Conservation (phyloP, 805 yeast genomes). For the Diddensiella transvaalensis region DNA sequence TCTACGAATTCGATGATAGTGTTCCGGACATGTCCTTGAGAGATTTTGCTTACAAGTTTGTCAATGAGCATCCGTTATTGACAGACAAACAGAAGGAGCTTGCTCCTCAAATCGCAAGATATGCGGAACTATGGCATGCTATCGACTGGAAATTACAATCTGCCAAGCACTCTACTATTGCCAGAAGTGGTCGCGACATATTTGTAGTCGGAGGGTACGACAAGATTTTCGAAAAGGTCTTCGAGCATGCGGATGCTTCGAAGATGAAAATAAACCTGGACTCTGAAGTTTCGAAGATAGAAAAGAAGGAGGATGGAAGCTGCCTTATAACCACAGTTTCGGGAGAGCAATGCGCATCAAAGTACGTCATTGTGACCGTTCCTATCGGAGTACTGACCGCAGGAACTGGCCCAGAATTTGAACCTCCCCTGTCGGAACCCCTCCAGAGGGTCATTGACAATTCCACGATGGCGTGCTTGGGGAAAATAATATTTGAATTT, state of each 20-base stretch:
- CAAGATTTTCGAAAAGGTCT: constrained; percentile 46
- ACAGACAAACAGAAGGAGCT: constrained; percentile 44
- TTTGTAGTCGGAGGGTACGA: constrained; percentile 60
- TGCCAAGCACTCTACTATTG: constrained; percentile 56
- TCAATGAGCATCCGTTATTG: constrained; percentile 33
- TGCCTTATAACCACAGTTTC: constrained; percentile 25
- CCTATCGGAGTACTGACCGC: constrained; percentile 69
- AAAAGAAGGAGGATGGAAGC: constrained; percentile 24
- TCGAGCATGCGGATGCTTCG: constrained; percentile 35
- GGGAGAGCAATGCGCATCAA: constrained; percentile 35
- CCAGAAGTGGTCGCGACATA: constrained; percentile 79
- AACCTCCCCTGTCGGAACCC: constrained; percentile 49
- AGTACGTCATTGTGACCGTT: constrained; percentile 66
- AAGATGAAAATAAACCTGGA: constrained; percentile 38
- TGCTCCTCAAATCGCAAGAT: constrained; percentile 51
- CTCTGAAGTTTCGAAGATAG: constrained; percentile 42
- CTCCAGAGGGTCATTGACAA: constrained; percentile 40
- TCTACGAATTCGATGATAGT: neutral
- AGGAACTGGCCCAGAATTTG: constrained; percentile 46
- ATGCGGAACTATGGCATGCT: constrained; percentile 78
- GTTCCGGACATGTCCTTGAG: constrained; percentile 37
- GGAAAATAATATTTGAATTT: constrained; percentile 71
- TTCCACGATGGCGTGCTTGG: constrained; percentile 63
- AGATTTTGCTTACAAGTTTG: constrained; percentile 46
- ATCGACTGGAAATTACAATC: constrained; percentile 63